Percentiles rank a stretch among this genome's conserved stretches.
Evolutionary conservation across 2,329 filamentous ascomycete species (phyloP).

Genomic region (Rhynchosporium secalis): DNA sequence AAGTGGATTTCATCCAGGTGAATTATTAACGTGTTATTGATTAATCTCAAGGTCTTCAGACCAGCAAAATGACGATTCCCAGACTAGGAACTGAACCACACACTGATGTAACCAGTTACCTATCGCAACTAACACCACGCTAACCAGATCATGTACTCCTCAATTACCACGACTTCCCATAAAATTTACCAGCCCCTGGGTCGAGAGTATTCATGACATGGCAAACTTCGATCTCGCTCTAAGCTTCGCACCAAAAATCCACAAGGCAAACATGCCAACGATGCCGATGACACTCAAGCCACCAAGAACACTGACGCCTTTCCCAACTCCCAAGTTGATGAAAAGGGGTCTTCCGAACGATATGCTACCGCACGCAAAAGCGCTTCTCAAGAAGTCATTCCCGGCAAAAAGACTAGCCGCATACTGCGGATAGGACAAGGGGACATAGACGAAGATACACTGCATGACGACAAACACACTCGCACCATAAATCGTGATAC

Average conservation of each 20-base stretch:
- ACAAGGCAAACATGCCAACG: constrained; percentile 48
- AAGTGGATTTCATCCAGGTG: too few relatives aligned
- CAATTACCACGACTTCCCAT: neutral
- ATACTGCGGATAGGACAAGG: constrained; percentile 56
- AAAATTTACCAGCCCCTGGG: neutral
- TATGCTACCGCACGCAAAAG: constrained; percentile 60
- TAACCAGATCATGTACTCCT: neutral
- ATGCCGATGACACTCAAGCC: constrained; percentile 55
- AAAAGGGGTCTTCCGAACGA: constrained; percentile 62
- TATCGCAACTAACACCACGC: neutral
- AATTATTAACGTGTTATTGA: neutral
- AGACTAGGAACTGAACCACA: neutral
- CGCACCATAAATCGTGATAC: constrained; percentile 55
- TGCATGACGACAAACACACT: constrained; percentile 57
- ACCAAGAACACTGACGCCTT: constrained; percentile 57
- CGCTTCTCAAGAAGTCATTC: constrained; percentile 59
- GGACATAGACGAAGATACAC: constrained; percentile 61
- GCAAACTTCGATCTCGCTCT: constrained; percentile 37
- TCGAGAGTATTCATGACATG: constrained; percentile 10
- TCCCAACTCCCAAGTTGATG: constrained; percentile 58
- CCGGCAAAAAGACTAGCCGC: constrained; percentile 60
- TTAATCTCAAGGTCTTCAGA: neutral
- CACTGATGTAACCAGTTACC: neutral
- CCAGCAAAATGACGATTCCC: neutral
- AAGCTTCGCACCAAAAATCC: constrained; percentile 32